phyloP scores from a whole-genome alignment of 768 basidiomycete species.

The Auricularia sp. region DNA sequence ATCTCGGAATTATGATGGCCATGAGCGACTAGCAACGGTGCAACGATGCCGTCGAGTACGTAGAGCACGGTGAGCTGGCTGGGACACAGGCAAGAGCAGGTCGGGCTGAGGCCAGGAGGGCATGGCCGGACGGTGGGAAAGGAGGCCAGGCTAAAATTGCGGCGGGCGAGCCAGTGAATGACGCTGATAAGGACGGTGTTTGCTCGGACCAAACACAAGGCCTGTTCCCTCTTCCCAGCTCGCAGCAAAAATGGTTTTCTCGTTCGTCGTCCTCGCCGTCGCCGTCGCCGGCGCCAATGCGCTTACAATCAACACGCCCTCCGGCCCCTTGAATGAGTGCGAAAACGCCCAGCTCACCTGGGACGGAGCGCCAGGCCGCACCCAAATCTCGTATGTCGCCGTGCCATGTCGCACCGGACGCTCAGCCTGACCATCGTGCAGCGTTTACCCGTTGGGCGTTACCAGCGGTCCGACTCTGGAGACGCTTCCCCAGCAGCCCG shows the following conservation, averaged over 20 bases:
- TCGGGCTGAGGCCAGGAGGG: no score
- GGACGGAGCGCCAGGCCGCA: slow-evolving; percentile 24
- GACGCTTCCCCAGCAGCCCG: slow-evolving; percentile 31
- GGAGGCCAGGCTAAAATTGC: no score
- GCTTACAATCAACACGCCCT: slow-evolving; percentile 60
- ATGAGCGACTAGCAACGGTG: no score
- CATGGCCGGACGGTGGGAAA: no score
- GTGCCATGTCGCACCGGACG: not conserved
- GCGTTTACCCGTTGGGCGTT: slow-evolving; percentile 43
- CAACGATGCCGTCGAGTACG: no score
- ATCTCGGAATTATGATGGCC: no score
- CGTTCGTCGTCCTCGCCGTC: slow-evolving; percentile 28
- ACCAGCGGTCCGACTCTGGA: slow-evolving; percentile 37
- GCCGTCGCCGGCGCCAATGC: slow-evolving; percentile 34
- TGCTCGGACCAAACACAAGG: no score
- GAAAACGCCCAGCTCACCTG: slow-evolving; percentile 46
- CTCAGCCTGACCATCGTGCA: slow-evolving; percentile 16
- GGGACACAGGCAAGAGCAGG: no score
- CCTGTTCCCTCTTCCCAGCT: not conserved
- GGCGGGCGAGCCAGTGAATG: no score
- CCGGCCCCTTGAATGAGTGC: slow-evolving; percentile 41
- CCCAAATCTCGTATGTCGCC: slow-evolving; percentile 3
- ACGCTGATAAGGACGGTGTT: no score
- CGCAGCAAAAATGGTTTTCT: slow-evolving; percentile 16
- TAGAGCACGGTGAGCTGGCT: no score